Evolutionary conservation across 257 asterid genomes (phyloP).

Genomic region (Eustoma russellianum): DNA sequence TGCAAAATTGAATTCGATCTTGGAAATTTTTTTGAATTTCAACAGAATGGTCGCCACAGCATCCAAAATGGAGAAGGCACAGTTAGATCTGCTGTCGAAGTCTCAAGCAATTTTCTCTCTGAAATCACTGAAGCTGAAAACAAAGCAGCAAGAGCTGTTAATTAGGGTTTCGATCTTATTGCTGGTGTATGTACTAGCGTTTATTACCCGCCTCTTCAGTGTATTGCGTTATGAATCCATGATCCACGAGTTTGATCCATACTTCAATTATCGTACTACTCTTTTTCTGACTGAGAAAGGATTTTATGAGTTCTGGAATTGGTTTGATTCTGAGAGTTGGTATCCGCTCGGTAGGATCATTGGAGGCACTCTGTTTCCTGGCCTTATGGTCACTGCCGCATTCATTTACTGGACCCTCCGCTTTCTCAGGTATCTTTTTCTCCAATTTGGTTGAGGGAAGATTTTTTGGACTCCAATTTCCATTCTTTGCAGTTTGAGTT

Average conservation of each 20-base stretch:
- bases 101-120: slow-evolving; percentile 22
- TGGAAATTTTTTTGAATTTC: neutral
- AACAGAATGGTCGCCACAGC: slow-evolving; percentile 6
- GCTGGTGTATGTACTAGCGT: slow-evolving; percentile 76
- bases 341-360: slow-evolving; percentile 90
- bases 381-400: slow-evolving; percentile 99
- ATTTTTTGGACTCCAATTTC: no score
- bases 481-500: no score
- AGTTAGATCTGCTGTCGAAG: slow-evolving; percentile 7
- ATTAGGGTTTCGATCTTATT: slow-evolving; percentile 72
- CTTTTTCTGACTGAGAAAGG: slow-evolving; percentile 72
- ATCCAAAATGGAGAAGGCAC: slow-evolving; percentile 12
- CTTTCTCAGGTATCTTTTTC: slow-evolving; percentile 48
- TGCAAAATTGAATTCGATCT: neutral
- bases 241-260: slow-evolving; percentile 99
- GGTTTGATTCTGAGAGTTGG: slow-evolving; percentile 99
- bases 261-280: slow-evolving; percentile 92
- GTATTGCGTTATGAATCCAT: slow-evolving; percentile 94
- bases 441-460: neutral
- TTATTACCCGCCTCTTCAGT: slow-evolving; percentile 80
- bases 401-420: slow-evolving; percentile 76
- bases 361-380: slow-evolving; percentile 96
- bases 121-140: slow-evolving; percentile 63
- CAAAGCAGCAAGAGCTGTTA: slow-evolving; percentile 93
- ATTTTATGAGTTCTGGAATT: slow-evolving; percentile 92